Conservation (phyloP, 2,329 filamentous ascomycete genomes). For the Elsinoe australis region DNA sequence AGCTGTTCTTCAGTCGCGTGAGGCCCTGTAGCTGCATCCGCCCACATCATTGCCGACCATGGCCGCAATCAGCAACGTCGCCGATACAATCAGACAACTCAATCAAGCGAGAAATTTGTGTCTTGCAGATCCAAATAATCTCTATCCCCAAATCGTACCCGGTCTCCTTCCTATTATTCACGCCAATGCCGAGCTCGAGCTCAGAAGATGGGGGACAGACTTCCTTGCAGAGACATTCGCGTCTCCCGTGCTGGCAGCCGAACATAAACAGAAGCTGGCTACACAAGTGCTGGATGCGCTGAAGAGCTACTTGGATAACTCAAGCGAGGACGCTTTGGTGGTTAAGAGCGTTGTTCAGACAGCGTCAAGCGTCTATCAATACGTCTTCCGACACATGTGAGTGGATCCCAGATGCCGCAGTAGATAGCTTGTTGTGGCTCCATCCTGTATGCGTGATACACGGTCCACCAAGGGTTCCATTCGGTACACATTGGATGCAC, state of each 20-base stretch:
- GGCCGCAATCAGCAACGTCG: conserved; percentile 25
- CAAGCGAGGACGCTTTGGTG: conserved; percentile 66
- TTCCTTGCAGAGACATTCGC: conserved; percentile 95
- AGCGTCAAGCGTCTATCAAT: conserved; percentile 83
- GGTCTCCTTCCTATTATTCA: conserved; percentile 89
- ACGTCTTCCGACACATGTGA: conserved; percentile 91
- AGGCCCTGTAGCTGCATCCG: conserved; percentile 15
- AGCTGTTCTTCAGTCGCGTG: conserved; percentile 15
- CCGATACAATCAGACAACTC: conserved; percentile 77
- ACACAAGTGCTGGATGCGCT: conserved; percentile 71
- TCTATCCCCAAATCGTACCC: conserved; percentile 86
- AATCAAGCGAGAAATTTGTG: conserved; percentile 85
- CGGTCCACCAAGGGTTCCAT: conserved; percentile 2
- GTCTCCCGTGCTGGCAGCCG: conserved; percentile 69
- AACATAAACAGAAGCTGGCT: conserved; percentile 73
- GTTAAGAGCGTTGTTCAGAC: conserved; percentile 81
- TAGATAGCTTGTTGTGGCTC: background rate
- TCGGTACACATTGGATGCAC: too few species aligned
- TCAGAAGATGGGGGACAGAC: conserved; percentile 91
- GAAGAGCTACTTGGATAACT: conserved; percentile 38
- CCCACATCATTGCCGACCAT: conserved; percentile 22
- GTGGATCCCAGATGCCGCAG: conserved; percentile 38
- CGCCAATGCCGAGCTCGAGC: conserved; percentile 63
- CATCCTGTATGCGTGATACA: background rate
- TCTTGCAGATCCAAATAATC: conserved; percentile 65